Base-by-base conservation (phyloP, 179 eudicot genomes). In the Dionaea muscipula region DNA sequence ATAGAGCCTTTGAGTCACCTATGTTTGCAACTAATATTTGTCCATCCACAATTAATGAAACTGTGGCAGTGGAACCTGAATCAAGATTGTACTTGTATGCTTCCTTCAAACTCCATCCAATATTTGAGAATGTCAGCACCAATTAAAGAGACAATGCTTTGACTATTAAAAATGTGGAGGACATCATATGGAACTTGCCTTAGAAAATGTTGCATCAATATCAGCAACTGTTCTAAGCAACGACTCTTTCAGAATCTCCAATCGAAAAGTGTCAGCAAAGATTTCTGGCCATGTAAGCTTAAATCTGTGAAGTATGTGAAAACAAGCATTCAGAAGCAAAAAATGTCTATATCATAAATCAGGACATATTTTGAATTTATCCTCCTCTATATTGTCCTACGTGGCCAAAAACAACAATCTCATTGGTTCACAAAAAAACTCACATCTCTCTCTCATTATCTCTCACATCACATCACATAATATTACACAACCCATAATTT, bases 41-140 rank as follows among this genome's bases (percentile, higher is more conserved):
- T 62, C 66, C 75, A 60, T 88, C 86, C 38, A 78, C 96, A 27
- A 77, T 69, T 53, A 93, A 67, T 45, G 88, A 65, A 71, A 88
- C 67, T 31, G 94, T 76, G 18, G 99, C 96, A n/a, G 99, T 93
- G 50, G 96, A 80, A 51, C 99, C 99, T 47, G 96, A 82, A 58
- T 65, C 72, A 55, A 84, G 68, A 65, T 81, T 80, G 70, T 75
- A 64, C 65, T 72, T 79, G 51, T 74, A 71, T 52, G 99, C 99
- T 64, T 93, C 99, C 99, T 93, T 67, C 75, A 81, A 31, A 51
- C 66, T 41, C 72, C 71, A 71, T 56, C 31, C 62, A 63, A 38
- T 13, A 1, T 61, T 59, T 43, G 59, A 60, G 63, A 78, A 62
- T 39, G 28, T 26, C 13, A 53, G 45, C 26, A 35, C 31, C 36